Base-by-base conservation (phyloP, 352 stramenopile species). In the Globisporangium barbulae region DNA sequence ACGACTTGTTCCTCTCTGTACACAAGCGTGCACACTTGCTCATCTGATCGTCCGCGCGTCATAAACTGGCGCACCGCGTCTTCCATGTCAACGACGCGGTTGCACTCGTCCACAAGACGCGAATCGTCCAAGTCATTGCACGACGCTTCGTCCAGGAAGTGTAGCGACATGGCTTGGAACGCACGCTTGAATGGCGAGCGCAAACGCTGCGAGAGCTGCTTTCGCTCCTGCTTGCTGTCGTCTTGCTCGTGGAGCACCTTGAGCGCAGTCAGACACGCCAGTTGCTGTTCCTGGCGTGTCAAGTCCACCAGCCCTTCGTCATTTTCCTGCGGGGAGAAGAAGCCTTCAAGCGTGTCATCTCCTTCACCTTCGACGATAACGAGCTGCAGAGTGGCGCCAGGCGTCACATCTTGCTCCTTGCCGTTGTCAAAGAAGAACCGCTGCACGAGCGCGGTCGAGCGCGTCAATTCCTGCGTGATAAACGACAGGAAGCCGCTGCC, bases 221-320 rank as follows among this genome's bases (percentile, higher is more conserved):
- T 53, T 25, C 53, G 58, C 33, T 76, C 64, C 13, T 70, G 25
- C 28, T 71, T 37, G 42, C 86, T 53, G 60, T 72, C 61, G 47
- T 77, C 63, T 52, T 82, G 72, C 61, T 90, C 72, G 41, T 74
- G 77, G 28, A 91, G 58, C 12, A 65, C 69, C 55, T 76, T 41
- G 31, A 85, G 45, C n/a, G 74, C 76, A 5, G 81, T 77, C 57
- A 71, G 55, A 58, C 81, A 90, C 62, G 81, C 81, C 25, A 76
- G 55, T 45, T 50, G 59, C 62, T 75, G 70, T 48, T 79, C 70
- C 41, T 68, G 35, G 21, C 50, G 21, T 21, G 66, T 67, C 59
- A 74, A 49, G 25, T 71, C 69, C n/a, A 54, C 30, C 17, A 21
- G 7, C 21, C 15, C 33, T 28, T 53, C 45, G 15, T 39, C 42